Evolutionary conservation across 2,329 filamentous ascomycete species (phyloP), one percentile per base, ranked within the genome.

Genomic region (Alternaria panax): DNA sequence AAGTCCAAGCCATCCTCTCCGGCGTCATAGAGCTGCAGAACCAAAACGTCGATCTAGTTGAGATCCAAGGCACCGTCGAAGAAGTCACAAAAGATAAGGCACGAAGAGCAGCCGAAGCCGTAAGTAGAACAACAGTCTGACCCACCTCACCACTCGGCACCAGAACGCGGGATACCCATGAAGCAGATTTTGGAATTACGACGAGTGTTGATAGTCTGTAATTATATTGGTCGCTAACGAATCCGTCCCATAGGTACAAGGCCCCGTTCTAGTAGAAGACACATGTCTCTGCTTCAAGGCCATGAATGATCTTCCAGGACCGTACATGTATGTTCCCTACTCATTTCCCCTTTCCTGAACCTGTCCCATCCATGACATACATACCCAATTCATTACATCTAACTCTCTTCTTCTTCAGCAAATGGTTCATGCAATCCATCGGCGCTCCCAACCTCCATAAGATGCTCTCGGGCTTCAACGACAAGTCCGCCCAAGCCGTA

Each of bases 261-360:
- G 93, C 1, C 93, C 96, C 4, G 95, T 97, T 8, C 84, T 99
- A 38, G 94, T 97, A 11, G 95, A 99, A 80, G 95, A 99, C 79
- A 99, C 95, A 16, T 93, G 93, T 68, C 84, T 99, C 48, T 96
- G 93, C 82, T 99, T 97, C 77, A 90, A 91, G 74, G 93, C 94
- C 20, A 86, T 97, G 62, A 88, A 91, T 59, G 93, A 93, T n/a
- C 85, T 99, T 28, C 95, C 95, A 2, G 95, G 95, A 1, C 92
- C 94, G 40, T 99, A 99, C 78, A 96, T 99, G 94, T 96, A 84
- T 69, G 87, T 80, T 40, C 16, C 5, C 28, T n/a, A 30, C 25
- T 18, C 20, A 24, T 42, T 46, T 40, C 4, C 38, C 22, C 20
- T 22, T 40, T 32, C 9, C 43, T 9, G 47, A 16, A 20, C 52